phyloP scores from a whole-genome alignment of 345 rosid species.

The Eucalyptus pauciflora region DNA sequence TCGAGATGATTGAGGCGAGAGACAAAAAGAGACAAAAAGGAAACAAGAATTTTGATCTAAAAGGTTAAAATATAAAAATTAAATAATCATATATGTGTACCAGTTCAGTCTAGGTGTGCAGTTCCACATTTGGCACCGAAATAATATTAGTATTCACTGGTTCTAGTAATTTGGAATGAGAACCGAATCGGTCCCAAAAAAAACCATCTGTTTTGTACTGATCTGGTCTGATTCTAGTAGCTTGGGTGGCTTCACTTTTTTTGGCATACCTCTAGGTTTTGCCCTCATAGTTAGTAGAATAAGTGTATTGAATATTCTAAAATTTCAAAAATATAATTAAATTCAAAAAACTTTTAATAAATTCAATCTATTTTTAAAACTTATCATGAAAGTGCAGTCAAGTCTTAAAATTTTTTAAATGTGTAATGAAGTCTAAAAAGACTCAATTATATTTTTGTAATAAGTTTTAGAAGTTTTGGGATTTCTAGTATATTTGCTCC shows the following conservation, averaged over 20 bases:
- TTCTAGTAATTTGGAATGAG: too few relatives aligned
- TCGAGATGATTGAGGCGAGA: too few relatives aligned
- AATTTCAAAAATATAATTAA: rapidly evolving
- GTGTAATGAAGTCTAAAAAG: too few relatives aligned
- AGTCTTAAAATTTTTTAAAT: not conserved
- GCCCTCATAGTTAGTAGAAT: rapidly evolving
- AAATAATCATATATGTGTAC: too few relatives aligned
- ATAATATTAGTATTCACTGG: rapidly evolving
- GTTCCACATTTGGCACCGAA: rapidly evolving
- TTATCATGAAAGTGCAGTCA: rapidly evolving
- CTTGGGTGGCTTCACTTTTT: too few relatives aligned
- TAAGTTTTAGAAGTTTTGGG: too few relatives aligned
- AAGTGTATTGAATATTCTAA: rapidly evolving
- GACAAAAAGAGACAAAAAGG: rapidly evolving
- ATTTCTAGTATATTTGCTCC: too few relatives aligned
- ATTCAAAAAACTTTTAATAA: rapidly evolving
- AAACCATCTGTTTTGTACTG: rapidly evolving
- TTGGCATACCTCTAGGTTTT: too few relatives aligned
- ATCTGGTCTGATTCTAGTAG: rapidly evolving
- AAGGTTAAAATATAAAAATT: too few relatives aligned
- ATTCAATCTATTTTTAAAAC: rapidly evolving
- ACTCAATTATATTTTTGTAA: too few relatives aligned
- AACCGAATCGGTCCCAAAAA: rapidly evolving
- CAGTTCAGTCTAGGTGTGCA: rapidly evolving
- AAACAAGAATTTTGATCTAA: too few relatives aligned